Evolutionary conservation across 2,329 filamentous ascomycete species (phyloP).

Genomic region (Bipolaris gigantea): DNA sequence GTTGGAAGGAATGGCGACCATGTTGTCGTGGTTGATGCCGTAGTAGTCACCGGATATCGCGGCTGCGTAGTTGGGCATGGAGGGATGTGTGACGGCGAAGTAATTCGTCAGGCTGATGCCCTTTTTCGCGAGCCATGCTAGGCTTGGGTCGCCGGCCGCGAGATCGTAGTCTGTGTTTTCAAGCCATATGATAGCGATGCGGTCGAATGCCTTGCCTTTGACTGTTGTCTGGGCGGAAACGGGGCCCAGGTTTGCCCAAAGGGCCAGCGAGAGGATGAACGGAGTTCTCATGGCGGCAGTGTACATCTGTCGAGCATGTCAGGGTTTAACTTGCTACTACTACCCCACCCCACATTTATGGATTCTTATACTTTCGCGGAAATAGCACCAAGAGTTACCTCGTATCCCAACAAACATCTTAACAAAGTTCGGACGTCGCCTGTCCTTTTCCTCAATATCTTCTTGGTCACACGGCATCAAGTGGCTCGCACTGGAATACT

Average conservation of each 20-base stretch:
- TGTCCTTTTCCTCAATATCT: not conserved
- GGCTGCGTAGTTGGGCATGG: conserved; percentile 75
- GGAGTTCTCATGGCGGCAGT: conserved; percentile 2
- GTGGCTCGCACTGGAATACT: not conserved
- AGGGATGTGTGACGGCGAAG: conserved; percentile 67
- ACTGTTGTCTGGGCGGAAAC: conserved; percentile 57
- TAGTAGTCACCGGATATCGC: conserved; percentile 71
- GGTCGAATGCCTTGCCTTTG: conserved; percentile 71
- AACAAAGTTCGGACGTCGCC: not conserved
- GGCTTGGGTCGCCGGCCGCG: conserved; percentile 64
- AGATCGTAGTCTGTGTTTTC: conserved; percentile 74
- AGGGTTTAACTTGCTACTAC: not conserved
- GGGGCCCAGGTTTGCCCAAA: conserved; percentile 14
- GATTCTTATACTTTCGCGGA: not conserved
- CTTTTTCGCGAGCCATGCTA: conserved; percentile 60
- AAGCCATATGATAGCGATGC: conserved; percentile 73
- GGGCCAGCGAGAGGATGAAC: conserved; percentile 15
- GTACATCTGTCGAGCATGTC: not conserved
- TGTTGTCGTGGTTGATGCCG: conserved; percentile 69
- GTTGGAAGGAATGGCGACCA: conserved; percentile 52
- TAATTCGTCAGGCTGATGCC: conserved; percentile 63
- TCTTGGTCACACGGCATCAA: not conserved
- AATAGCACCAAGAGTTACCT: not conserved
- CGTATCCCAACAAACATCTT: not conserved
- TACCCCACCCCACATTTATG: too few species aligned